phyloP scores from a whole-genome alignment of 306 rosid species.

The Sesbania bispinosa region DNA sequence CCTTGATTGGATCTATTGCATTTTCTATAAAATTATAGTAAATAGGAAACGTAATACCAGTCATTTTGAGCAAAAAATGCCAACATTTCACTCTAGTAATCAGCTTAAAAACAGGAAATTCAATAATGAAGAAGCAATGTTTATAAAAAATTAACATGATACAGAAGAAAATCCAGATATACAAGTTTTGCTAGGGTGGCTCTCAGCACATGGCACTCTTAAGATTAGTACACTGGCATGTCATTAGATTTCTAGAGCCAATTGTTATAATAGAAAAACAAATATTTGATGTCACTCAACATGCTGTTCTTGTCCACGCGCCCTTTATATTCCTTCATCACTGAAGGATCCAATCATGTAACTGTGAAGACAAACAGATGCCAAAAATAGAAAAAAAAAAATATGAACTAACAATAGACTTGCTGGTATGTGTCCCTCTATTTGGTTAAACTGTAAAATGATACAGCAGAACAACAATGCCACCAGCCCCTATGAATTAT shows the following conservation, averaged over 20 bases:
- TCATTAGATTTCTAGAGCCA: background rate
- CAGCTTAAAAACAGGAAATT: background rate
- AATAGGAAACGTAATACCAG: too few relatives aligned
- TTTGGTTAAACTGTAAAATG: conserved; percentile 18
- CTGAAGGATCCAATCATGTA: conserved; percentile 14
- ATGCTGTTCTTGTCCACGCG: conserved; percentile 1
- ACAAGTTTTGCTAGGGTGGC: background rate
- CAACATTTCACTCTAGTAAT: background rate
- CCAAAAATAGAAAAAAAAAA: background rate
- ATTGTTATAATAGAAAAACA: background rate
- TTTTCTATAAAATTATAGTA: too few relatives aligned
- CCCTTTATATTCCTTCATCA: background rate
- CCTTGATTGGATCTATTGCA: too few relatives aligned
- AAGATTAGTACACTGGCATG: background rate
- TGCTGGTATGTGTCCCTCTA: conserved; percentile 4
- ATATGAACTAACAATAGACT: background rate
- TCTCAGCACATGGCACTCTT: background rate
- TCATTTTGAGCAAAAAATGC: background rate
- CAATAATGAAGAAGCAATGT: background rate
- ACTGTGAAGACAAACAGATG: conserved; percentile 6
- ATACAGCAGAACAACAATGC: conserved; percentile 14
- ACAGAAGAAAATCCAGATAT: conserved; percentile 1
- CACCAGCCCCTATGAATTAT: conserved; percentile 20
- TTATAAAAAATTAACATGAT: background rate
- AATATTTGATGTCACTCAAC: background rate